Evolutionary conservation across 768 basidiomycete genomes (phyloP).

Genomic region (Lentinula detonsa): DNA sequence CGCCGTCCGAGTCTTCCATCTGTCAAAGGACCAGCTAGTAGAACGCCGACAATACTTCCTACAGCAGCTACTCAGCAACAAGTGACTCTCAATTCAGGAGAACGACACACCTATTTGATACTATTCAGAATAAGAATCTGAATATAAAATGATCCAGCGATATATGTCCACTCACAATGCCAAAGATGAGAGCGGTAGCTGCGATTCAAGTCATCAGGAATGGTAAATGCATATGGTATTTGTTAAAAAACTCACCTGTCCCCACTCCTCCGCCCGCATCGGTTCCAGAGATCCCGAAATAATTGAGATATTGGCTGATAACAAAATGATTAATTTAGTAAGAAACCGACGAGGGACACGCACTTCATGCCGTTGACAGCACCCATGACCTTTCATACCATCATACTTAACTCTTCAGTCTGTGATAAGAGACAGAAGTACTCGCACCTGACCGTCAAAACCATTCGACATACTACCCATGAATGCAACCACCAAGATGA

Average conservation of each 20-base stretch:
- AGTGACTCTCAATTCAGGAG: neutral
- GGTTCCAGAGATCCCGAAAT: slow-evolving; percentile 31
- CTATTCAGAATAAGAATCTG: slow-evolving; percentile 13
- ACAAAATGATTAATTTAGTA: neutral
- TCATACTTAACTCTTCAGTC: neutral
- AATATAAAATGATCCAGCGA: neutral
- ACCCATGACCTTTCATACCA: slow-evolving; percentile 32
- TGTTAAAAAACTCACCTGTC: slow-evolving; percentile 12
- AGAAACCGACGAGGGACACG: slow-evolving; percentile 6
- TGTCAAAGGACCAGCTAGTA: slow-evolving; percentile 34
- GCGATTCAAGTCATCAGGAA: neutral
- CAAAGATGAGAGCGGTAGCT: slow-evolving; percentile 37
- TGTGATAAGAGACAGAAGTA: neutral
- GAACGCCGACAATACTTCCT: slow-evolving; percentile 31
- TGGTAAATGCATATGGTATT: neutral
- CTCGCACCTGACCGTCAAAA: slow-evolving; percentile 37
- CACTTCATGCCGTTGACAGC: slow-evolving; percentile 43
- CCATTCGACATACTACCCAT: slow-evolving; percentile 42
- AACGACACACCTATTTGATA: slow-evolving; percentile 30
- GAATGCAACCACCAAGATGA: slow-evolving; percentile 34
- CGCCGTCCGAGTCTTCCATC: slow-evolving; percentile 35
- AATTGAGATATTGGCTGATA: slow-evolving; percentile 32
- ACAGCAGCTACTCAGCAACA: neutral
- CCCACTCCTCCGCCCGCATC: slow-evolving; percentile 39
- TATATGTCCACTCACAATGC: slow-evolving; percentile 25